Base-by-base conservation (phyloP, 2,329 filamentous ascomycete species). In the Xenoacremonium recifei region DNA sequence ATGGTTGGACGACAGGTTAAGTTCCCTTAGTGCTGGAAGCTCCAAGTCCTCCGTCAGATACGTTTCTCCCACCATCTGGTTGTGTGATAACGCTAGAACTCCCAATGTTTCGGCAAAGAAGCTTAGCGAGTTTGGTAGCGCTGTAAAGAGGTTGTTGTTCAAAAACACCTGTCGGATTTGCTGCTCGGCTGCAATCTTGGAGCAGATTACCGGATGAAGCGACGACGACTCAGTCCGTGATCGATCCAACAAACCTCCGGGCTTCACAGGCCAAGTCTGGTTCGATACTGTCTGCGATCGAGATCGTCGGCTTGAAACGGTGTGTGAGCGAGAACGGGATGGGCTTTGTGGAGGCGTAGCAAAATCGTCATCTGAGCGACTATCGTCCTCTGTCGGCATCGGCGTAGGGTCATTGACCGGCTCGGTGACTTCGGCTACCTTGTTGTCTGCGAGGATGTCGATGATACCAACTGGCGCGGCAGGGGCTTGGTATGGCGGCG, bases 1-100 rank as follows among this genome's bases (percentile, higher is more conserved):
- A 34, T 83, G 83, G 60, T 93, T 92, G 18, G 79, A 79, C 32
- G 80, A 74, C 17, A 97, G 65, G 54, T 86, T 90, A 29, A 97
- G 75, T 51, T 91, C 88, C 52, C 82, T 83, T 10, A 97, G 75
- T 3, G 77, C 80, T 0, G 87, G 85, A 0, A 97, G 75, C 21
- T 83, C 77, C 4, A 95, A 68, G 3, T 77, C 71, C 23, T 82
- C 79, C 4, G 73, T 72, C 35, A 96, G 68, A 58, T 87, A 90
- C 1, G 72, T 68, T 48, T 82, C 76, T 16, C 79, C 78, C 4
- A 77, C 70, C 18, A 92, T 69, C 40, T 86, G 79, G 60, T 95
- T 95, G 56, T 89, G 79, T 3, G 88, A 80, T 18, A 96, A 62
- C 36, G 86, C 88, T 13, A 96, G 74, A 1, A 81, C 77, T 0